Evolutionary conservation across 441 rosid genomes (phyloP).

Genomic region (Arabidopsis hybrid): DNA sequence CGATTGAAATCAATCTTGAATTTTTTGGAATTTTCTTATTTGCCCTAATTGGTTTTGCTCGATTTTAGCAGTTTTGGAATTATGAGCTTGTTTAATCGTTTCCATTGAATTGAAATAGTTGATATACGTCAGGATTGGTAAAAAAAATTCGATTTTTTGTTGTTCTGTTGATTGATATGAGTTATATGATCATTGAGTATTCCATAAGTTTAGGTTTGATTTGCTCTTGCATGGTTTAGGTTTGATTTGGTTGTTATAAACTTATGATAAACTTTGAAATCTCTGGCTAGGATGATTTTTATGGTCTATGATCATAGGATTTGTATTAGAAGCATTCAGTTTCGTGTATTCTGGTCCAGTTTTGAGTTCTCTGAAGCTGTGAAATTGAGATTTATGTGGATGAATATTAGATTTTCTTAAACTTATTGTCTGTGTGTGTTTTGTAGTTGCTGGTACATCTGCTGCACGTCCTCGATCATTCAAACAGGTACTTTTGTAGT

Average conservation of each 20-base stretch:
- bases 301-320: not conserved
- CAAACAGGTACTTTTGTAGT: constrained; percentile 56
- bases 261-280: not conserved
- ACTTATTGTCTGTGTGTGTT: not conserved
- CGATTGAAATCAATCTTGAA: not conserved
- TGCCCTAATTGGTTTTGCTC: not conserved
- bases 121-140: not conserved
- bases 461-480: constrained; percentile 85
- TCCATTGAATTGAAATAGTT: not conserved
- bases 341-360: constrained; percentile 1
- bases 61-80: not conserved
- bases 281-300: not conserved
- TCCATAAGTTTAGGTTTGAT: constrained; percentile 3
- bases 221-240: not conserved
- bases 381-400: not conserved
- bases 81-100: not conserved
- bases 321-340: not conserved
- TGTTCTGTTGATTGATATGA: not conserved
- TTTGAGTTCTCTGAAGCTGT: not conserved
- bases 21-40: not conserved
- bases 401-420: not conserved
- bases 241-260: not conserved
- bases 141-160: not conserved
- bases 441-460: constrained; percentile 92
- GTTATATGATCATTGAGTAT: not conserved